Evolutionary conservation across 2,329 filamentous ascomycete species (phyloP).

Genomic region (Aspergillus jensenii): DNA sequence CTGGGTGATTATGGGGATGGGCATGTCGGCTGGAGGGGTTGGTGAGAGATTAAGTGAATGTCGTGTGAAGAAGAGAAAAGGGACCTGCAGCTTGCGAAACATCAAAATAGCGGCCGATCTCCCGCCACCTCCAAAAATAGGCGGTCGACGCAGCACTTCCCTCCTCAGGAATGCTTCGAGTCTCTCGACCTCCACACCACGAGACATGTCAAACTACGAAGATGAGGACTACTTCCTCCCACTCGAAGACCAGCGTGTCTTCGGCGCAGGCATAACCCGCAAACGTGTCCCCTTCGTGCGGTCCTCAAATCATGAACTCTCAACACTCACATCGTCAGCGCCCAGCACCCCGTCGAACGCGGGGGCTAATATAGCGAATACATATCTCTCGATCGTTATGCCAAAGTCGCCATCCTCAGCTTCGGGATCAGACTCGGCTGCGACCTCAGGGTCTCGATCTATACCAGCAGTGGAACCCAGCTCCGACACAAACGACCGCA

Average conservation of each 20-base stretch:
- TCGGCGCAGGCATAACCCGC: conserved; percentile 63
- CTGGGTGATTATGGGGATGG: conserved; percentile 59
- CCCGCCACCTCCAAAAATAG: conserved; percentile 17
- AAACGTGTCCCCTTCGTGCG: conserved; percentile 62
- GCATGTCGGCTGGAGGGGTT: conserved; percentile 48
- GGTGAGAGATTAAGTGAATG: conserved; percentile 2
- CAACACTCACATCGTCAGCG: conserved; percentile 32
- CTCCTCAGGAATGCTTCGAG: background rate
- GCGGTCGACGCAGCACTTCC: background rate
- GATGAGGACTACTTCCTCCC: conserved; percentile 58
- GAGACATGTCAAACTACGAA: conserved; percentile 43
- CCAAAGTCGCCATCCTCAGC: conserved; percentile 17
- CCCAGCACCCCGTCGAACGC: conserved; percentile 20
- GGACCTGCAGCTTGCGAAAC: background rate
- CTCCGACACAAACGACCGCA: background rate
- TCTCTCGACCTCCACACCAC: background rate
- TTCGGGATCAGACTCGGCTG: background rate
- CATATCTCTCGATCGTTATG: conserved; percentile 50
- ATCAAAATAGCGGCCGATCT: conserved; percentile 22
- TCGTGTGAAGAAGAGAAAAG: background rate
- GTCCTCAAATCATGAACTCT: conserved; percentile 41
- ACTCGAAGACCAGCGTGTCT: conserved; percentile 59
- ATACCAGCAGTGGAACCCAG: background rate
- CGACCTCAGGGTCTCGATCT: background rate
- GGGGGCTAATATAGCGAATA: conserved; percentile 36